phyloP scores from a whole-genome alignment of 306 rosid genomes.

The Boehmeria nivea region DNA sequence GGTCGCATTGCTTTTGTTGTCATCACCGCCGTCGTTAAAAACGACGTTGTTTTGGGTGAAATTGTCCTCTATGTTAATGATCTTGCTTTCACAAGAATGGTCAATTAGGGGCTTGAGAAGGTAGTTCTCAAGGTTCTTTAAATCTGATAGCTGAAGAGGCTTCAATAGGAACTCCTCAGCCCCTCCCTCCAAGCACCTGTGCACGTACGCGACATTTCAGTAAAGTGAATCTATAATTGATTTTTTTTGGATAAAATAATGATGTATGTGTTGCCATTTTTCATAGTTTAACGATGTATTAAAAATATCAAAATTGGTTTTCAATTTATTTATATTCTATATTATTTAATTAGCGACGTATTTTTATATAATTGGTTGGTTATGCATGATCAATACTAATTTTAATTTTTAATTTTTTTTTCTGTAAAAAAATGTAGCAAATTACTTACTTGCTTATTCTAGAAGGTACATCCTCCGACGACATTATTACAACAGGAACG shows the following conservation, averaged over 20 bases:
- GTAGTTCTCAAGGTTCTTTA: slow-evolving; percentile 69
- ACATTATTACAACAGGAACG: slow-evolving; percentile 90
- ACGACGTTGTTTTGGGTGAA: slow-evolving; percentile 12
- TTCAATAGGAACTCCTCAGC: slow-evolving; percentile 90
- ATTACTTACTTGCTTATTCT: slow-evolving; percentile 67
- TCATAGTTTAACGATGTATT: too few relatives aligned
- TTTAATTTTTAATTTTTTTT: too few relatives aligned
- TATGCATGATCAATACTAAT: too few relatives aligned
- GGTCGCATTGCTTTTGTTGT: neutral
- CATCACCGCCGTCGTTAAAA: neutral
- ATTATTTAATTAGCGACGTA: too few relatives aligned
- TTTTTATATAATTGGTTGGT: too few relatives aligned
- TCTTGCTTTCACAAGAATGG: slow-evolving; percentile 18
- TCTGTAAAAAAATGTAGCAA: too few relatives aligned
- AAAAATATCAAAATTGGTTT: too few relatives aligned
- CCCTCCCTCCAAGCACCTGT: slow-evolving; percentile 92
- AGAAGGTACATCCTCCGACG: slow-evolving; percentile 93
- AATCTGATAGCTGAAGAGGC: slow-evolving; percentile 75
- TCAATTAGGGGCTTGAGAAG: slow-evolving; percentile 45
- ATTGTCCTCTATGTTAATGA: slow-evolving; percentile 11
- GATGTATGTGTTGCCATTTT: too few relatives aligned
- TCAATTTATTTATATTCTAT: too few relatives aligned
- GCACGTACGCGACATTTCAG: too few relatives aligned
- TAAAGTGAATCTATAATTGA: too few relatives aligned
- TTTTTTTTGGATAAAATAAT: too few relatives aligned